Base-by-base conservation (phyloP, 495 filamentous ascomycete genomes). In the Xylaria bambusicola region DNA sequence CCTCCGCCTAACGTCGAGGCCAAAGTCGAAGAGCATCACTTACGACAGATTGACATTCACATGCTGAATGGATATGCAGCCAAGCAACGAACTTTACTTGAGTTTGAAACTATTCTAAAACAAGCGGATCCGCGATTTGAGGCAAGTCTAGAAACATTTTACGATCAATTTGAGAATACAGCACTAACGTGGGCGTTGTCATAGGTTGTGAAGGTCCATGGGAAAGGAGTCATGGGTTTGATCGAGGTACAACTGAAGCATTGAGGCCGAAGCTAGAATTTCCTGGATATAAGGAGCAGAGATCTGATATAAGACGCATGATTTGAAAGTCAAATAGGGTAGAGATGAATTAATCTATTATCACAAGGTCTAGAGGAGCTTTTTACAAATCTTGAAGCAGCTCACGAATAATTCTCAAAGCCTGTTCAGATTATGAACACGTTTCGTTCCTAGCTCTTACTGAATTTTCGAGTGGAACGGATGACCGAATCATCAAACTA, bases 71-170 rank as follows among this genome's bases (percentile, higher is more conserved):
- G 44, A 3, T 50, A 50, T 13, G 55, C 41, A 3, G 55, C 68
- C 4, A 75, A 67, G 54, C 73, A 75, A 52, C 52, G 74, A 23
- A 71, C 67, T 0, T 52, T 61, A 24, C 46, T 47, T 6, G 72
- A 76, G 23, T 75, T 69, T 56, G 60, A 44, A 40, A 31, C 40
- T 5, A 50, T 77, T 2, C 54, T 75, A 8, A 58, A 63, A 41
- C 20, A 67, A 41, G 74, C 67, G 7, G 74, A 75, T 63, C 8
- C 27, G 4, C 26, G 48, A 35, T 51, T 51, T 20, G 48, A 51
- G 48, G 48, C 36, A 51, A 10, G 48, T 36, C 7, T 7, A n/a
- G 17, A 6, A 21, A 26, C 15, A 12, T n/a, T 24, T 4, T 15
- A 27, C 10, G n/a, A 10, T 33, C 36, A n/a, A n/a, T 9, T 20